Conservation (phyloP, 805 yeast genomes). For the Ogataea allantospora region DNA sequence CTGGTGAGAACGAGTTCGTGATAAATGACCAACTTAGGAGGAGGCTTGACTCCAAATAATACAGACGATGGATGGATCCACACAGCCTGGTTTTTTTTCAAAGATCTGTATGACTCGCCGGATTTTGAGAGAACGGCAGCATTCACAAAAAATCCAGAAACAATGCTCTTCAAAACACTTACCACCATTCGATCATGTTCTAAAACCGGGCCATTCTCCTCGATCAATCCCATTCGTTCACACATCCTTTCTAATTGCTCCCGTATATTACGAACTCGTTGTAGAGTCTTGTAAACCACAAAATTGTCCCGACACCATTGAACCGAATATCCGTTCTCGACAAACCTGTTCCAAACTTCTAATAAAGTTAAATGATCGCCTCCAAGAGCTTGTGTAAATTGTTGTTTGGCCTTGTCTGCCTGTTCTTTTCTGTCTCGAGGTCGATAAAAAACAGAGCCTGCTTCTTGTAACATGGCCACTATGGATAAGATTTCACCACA, state of each 20-base stretch:
- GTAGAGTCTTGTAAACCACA: slow-evolving; percentile 70
- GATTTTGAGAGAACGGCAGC: slow-evolving; percentile 54
- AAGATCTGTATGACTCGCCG: slow-evolving; percentile 69
- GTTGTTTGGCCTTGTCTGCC: slow-evolving; percentile 62
- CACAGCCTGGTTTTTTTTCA: slow-evolving; percentile 69
- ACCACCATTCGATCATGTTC: slow-evolving; percentile 29
- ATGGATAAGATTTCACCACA: slow-evolving; percentile 68
- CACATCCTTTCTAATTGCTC: slow-evolving; percentile 67
- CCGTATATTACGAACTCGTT: slow-evolving; percentile 66
- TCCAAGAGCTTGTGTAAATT: slow-evolving; percentile 46
- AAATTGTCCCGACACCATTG: slow-evolving; percentile 87
- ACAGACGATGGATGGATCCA: slow-evolving; percentile 85
- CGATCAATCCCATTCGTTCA: slow-evolving; percentile 47
- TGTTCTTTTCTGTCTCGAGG: slow-evolving; percentile 65
- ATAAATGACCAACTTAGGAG: slow-evolving; percentile 70
- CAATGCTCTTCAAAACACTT: slow-evolving; percentile 51
- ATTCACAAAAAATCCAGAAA: slow-evolving; percentile 70
- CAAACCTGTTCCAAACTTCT: slow-evolving; percentile 79
- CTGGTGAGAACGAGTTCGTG: slow-evolving; percentile 83
- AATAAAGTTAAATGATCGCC: slow-evolving; percentile 83
- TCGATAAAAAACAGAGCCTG: slow-evolving; percentile 65
- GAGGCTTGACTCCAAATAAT: slow-evolving; percentile 62
- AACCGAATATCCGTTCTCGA: slow-evolving; percentile 57
- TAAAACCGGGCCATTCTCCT: slow-evolving; percentile 28
- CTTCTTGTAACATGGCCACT: slow-evolving; percentile 79